phyloP scores from a whole-genome alignment of 2,329 filamentous ascomycete species.

The Aspergillus sp. region DNA sequence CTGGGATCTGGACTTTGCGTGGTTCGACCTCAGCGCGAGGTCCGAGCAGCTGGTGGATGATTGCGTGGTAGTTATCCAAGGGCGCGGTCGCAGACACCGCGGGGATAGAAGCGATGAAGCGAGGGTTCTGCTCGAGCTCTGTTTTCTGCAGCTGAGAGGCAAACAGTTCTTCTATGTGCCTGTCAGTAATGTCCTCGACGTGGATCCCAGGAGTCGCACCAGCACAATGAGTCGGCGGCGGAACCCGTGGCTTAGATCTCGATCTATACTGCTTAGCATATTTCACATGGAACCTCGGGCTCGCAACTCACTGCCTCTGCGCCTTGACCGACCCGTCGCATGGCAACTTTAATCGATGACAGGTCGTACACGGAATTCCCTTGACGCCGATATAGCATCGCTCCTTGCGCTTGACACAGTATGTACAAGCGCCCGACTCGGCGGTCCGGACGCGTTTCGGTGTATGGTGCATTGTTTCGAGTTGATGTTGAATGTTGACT shows the following conservation, averaged over 20 bases:
- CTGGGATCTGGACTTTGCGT: background rate
- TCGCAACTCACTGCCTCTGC: too few species aligned
- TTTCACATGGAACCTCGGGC: too few species aligned
- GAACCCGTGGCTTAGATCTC: background rate
- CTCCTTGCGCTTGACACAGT: conserved; percentile 15
- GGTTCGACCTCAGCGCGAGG: background rate
- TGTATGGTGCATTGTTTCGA: background rate
- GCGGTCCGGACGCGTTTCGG: background rate
- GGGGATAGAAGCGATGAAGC: background rate
- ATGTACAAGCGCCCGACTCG: conserved; percentile 7
- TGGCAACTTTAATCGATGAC: conserved; percentile 7
- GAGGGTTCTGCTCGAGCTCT: background rate
- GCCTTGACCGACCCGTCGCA: conserved; percentile 7
- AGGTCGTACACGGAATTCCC: conserved; percentile 14
- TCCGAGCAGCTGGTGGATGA: conserved; percentile 14
- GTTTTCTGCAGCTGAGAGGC: conserved; percentile 8
- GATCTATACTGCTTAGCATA: background rate
- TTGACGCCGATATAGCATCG: conserved; percentile 18
- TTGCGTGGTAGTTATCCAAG: conserved; percentile 13
- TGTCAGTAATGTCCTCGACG: background rate
- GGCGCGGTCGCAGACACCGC: conserved; percentile 7
- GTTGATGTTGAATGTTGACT: too few species aligned
- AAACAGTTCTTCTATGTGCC: background rate
- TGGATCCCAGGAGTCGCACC: background rate
- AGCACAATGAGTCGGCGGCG: background rate